Base-by-base conservation (phyloP, 495 filamentous ascomycete species). In the Rostrohypoxylon terebratum region DNA sequence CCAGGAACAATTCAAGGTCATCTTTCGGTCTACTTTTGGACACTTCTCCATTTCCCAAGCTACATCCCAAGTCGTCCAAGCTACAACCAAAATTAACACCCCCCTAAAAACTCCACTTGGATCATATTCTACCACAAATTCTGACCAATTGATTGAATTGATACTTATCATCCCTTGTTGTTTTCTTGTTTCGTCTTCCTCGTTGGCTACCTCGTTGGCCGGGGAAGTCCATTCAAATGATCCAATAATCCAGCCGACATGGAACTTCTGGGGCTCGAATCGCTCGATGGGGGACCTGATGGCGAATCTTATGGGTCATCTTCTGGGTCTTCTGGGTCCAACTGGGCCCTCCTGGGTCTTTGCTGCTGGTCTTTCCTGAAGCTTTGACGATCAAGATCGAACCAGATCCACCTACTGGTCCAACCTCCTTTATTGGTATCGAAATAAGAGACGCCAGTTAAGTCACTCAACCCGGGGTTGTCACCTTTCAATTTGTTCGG, bases 211-310 rank as follows among this genome's bases (percentile, higher is more conserved):
- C 33, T 42, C 62, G 54, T 66, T 71, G 57, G 55, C 68, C 62
- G 68, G 63, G 68, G 68, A 71, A 71, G 57, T 18, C 23, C 45
- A 61, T n/a, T n/a, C n/a, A n/a, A n/a, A n/a, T n/a, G n/a, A n/a
- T 61, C 68, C 54, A 66, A 66, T 44, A 34, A 18, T 18, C 42
- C 68, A 62, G 50, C 11, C 58, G 38, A 50, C 23, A 55, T 66
- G 59, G 62, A 48, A 11, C 20, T 44, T 34, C 42, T 28, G 62
- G 31, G 51, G 31, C 38, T 42, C 28, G 28, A 28, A n/a, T n/a
- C n/a, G n/a, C n/a, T n/a, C n/a, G n/a, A n/a, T n/a, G 3, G 28
- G 28, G 28, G 28, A 28, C 28, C 28, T 28, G 28, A 28, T 28
- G 28, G 28, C 28, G 28, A 28, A 3, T 28, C n/a, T n/a, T n/a